phyloP scores from a whole-genome alignment of 495 filamentous ascomycete genomes.

The Geoglossum glabrum region DNA sequence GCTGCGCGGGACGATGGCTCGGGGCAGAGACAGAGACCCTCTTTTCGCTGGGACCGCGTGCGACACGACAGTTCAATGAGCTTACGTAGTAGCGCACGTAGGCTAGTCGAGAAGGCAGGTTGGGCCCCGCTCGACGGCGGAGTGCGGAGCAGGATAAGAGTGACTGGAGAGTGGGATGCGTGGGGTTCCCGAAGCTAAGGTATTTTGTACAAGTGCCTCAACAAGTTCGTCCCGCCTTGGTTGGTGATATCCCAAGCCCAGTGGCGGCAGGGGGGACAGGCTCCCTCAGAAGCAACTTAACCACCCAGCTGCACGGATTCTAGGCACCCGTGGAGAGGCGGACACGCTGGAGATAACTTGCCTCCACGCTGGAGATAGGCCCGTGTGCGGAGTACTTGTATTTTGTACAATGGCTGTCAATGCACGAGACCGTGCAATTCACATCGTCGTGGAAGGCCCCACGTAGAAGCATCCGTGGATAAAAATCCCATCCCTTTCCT shows the following conservation, averaged over 20 bases:
- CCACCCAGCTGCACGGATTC: neutral
- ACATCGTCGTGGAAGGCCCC: neutral
- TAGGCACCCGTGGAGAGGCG: neutral
- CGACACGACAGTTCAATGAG: too few species aligned
- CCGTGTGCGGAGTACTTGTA: neutral
- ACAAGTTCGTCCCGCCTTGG: neutral
- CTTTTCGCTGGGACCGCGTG: neutral
- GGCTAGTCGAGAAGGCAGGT: too few species aligned
- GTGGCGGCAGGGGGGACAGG: neutral
- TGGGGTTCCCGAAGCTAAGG: neutral
- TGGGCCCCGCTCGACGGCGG: neutral
- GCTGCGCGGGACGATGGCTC: neutral
- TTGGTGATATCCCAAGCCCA: neutral
- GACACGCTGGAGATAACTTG: neutral
- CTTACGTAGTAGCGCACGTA: too few species aligned
- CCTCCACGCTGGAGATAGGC: neutral
- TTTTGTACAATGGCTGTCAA: neutral
- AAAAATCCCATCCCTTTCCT: neutral
- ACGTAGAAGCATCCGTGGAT: neutral
- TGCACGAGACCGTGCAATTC: neutral
- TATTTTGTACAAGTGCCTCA: too few species aligned
- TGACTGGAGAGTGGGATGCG: neutral
- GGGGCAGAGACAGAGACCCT: neutral
- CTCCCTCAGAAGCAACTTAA: neutral
- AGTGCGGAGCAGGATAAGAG: neutral